Evolutionary conservation across 176 grass and related monocot species (phyloP).

Genomic region (Eleusine coracana): DNA sequence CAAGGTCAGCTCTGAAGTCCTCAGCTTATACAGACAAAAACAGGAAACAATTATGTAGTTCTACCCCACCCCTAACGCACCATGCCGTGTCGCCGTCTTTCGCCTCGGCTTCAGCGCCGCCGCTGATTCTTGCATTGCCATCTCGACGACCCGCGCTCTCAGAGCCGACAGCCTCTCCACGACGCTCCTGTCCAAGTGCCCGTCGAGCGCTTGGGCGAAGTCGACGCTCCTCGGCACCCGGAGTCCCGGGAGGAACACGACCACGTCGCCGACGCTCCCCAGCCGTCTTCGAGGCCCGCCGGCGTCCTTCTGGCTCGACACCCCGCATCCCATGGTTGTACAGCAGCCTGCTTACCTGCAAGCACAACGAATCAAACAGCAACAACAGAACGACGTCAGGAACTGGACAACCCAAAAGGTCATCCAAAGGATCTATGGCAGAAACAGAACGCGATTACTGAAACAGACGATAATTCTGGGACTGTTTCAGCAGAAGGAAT

Average conservation of each 20-base stretch:
- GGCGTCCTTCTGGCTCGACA: constrained; percentile 60
- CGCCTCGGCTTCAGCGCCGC: constrained; percentile 59
- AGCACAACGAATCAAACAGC: constrained; percentile 6
- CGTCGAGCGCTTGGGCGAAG: constrained; percentile 59
- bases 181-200: constrained; percentile 41
- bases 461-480: background rate
- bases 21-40: constrained; percentile 29
- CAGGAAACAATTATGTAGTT: constrained; percentile 17
- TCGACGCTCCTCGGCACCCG: constrained; percentile 71
- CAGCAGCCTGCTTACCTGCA: background rate
- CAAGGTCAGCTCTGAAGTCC: constrained; percentile 31
- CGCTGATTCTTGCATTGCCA: constrained; percentile 79
- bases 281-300: constrained; percentile 46
- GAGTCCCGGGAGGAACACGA: constrained; percentile 86
- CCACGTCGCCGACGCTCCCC: constrained; percentile 78
- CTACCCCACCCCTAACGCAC: constrained; percentile 42
- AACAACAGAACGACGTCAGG: background rate
- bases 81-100: constrained; percentile 68
- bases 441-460: background rate
- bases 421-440: background rate
- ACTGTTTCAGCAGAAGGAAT: background rate
- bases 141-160: constrained; percentile 61
- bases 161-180: constrained; percentile 62
- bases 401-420: background rate
- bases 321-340: constrained; percentile 67